Evolutionary conservation across 2,329 filamentous ascomycete species (phyloP).

Genomic region (Cladobotryum mycophilum): DNA sequence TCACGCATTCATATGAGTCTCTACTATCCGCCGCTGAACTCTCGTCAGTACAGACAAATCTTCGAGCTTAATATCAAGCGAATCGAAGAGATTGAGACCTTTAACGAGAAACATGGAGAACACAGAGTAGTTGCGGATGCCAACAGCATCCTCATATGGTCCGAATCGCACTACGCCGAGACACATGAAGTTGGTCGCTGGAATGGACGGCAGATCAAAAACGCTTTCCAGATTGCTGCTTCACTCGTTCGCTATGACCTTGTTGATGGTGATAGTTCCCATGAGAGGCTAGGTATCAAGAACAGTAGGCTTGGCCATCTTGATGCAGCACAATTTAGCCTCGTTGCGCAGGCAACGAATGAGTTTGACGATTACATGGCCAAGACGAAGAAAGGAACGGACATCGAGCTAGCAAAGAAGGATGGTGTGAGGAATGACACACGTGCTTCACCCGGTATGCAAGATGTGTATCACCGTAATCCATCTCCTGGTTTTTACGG

Average conservation of each 20-base stretch:
- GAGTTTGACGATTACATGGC: neutral
- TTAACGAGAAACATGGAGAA: conserved; percentile 4
- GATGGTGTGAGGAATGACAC: neutral
- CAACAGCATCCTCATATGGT: neutral
- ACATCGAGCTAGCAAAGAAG: neutral
- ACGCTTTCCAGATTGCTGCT: conserved; percentile 12
- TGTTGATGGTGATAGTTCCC: neutral
- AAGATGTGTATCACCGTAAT: neutral
- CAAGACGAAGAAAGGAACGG: neutral
- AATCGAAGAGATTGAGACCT: conserved; percentile 17
- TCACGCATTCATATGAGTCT: conserved; percentile 30
- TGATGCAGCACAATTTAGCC: neutral
- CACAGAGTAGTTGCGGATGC: neutral
- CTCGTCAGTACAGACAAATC: conserved; percentile 4
- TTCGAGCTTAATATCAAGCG: conserved; percentile 14
- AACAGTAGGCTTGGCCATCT: neutral
- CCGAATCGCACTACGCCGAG: neutral
- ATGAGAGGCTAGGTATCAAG: neutral
- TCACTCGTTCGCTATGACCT: conserved; percentile 6
- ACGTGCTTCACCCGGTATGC: neutral
- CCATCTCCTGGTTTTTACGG: neutral
- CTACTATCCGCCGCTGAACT: conserved; percentile 23
- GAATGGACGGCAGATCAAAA: conserved; percentile 16
- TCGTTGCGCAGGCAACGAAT: neutral
- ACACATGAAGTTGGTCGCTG: conserved; percentile 6